phyloP scores from a whole-genome alignment of 129 eudicot species.

The Tanacetum coccineum region DNA sequence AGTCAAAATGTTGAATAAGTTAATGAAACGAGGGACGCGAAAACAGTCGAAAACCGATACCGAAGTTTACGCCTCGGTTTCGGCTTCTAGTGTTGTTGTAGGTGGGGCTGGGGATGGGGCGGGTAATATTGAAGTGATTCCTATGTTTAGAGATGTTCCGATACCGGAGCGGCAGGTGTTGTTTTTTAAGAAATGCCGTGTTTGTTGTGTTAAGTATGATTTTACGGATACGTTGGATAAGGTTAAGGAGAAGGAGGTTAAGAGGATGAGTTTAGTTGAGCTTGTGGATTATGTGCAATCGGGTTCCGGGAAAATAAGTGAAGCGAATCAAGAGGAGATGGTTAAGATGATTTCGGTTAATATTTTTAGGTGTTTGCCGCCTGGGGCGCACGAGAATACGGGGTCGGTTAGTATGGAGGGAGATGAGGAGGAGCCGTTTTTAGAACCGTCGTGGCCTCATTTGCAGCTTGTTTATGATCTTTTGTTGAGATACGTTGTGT shows the following conservation, averaged over 20 bases:
- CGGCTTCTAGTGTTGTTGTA: slow-evolving; percentile 54
- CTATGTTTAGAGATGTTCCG: slow-evolving; percentile 64
- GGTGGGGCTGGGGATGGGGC: slow-evolving; percentile 27
- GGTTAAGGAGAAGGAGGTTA: slow-evolving; percentile 75
- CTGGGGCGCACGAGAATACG: slow-evolving; percentile 55
- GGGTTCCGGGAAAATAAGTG: slow-evolving; percentile 58
- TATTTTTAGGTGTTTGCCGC: slow-evolving; percentile 70
- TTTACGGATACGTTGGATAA: slow-evolving; percentile 56
- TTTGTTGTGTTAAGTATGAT: slow-evolving; percentile 61
- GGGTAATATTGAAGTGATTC: slow-evolving; percentile 49
- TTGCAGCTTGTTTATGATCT: slow-evolving; percentile 79
- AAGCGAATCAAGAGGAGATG: slow-evolving; percentile 71
- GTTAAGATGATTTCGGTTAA: slow-evolving; percentile 60
- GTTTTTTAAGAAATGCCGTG: slow-evolving; percentile 51
- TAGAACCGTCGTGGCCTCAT: slow-evolving; percentile 88
- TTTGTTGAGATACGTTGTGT: slow-evolving; percentile 63
- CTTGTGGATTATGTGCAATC: slow-evolving; percentile 75
- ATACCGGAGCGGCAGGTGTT: slow-evolving; percentile 49
- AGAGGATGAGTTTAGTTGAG: slow-evolving; percentile 61
- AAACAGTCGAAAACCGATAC: slow-evolving; percentile 61
- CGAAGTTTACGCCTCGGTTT: slow-evolving; percentile 42
- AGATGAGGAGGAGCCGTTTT: slow-evolving; percentile 75
- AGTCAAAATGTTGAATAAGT: slow-evolving; percentile 59
- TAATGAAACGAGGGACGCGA: slow-evolving; percentile 60
- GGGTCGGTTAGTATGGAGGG: slow-evolving; percentile 50